Conservation (phyloP, 257 asterid genomes). For the Solanum peruvianum region DNA sequence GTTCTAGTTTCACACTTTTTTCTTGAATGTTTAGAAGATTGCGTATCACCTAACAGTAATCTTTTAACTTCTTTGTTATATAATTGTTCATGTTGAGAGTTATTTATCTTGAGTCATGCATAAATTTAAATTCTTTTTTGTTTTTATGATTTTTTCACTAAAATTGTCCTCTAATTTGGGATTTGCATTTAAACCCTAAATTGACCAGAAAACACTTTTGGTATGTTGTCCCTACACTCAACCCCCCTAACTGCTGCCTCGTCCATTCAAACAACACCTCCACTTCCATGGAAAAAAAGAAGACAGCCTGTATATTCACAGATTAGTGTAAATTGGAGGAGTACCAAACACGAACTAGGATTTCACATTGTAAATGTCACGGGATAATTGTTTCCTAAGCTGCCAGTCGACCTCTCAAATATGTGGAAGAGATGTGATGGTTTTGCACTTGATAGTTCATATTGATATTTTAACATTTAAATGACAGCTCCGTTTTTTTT, state of each 20-base stretch:
- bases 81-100: background rate
- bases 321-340: background rate
- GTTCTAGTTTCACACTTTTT: background rate
- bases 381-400: background rate
- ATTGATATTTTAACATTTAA: background rate
- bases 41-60: background rate
- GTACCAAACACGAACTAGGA: background rate
- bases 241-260: background rate
- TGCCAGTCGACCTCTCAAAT: background rate
- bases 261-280: too few species aligned
- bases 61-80: background rate
- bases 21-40: background rate
- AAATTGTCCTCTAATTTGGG: background rate
- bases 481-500: background rate
- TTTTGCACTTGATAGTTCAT: background rate
- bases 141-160: background rate
- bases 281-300: background rate
- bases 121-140: background rate
- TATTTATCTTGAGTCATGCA: background rate
- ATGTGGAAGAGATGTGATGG: background rate
- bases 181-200: background rate
- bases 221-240: background rate
- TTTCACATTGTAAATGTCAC: background rate
- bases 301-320: background rate
- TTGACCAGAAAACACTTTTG: background rate